Conservation (phyloP, 2,329 filamentous ascomycete genomes). For the Thermothelomyces thermophilus region DNA sequence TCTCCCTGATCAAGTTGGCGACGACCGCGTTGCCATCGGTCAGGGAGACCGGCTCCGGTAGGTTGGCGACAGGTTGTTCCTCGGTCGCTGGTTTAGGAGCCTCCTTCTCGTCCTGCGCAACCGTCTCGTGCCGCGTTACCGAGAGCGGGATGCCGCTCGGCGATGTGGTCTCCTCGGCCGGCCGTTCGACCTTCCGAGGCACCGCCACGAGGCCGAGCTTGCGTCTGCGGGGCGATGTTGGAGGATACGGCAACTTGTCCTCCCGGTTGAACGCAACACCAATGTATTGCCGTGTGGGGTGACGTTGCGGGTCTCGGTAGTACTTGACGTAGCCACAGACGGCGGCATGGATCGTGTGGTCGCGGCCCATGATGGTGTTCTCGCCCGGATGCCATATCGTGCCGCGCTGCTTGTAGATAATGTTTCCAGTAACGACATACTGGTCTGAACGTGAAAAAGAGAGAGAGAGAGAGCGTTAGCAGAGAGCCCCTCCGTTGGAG, state of each 20-base stretch:
- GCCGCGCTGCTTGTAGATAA: slow-evolving; percentile 94
- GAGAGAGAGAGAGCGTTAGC: neutral
- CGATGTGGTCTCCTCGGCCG: slow-evolving; percentile 32
- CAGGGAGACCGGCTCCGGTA: slow-evolving; percentile 6
- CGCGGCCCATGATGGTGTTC: slow-evolving; percentile 89
- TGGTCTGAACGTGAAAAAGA: slow-evolving; percentile 53
- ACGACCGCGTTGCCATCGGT: slow-evolving; percentile 21
- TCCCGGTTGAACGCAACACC: slow-evolving; percentile 82
- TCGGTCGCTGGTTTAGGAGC: neutral
- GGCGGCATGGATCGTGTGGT: slow-evolving; percentile 90
- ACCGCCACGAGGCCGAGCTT: slow-evolving; percentile 65
- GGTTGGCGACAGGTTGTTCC: neutral
- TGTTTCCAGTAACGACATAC: slow-evolving; percentile 92
- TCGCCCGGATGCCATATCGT: slow-evolving; percentile 93
- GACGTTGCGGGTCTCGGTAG: slow-evolving; percentile 78
- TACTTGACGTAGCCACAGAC: slow-evolving; percentile 90
- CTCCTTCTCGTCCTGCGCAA: slow-evolving; percentile 10
- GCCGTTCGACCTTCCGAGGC: slow-evolving; percentile 32
- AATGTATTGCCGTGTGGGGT: slow-evolving; percentile 89
- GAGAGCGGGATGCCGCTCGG: slow-evolving; percentile 30
- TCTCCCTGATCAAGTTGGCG: slow-evolving; percentile 20
- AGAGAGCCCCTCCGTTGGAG: neutral
- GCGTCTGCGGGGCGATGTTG: slow-evolving; percentile 66
- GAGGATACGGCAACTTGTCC: slow-evolving; percentile 70
- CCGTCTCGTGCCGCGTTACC: slow-evolving; percentile 28